phyloP scores from a whole-genome alignment of 345 rosid species.

The Eucalyptus polyanthemos region DNA sequence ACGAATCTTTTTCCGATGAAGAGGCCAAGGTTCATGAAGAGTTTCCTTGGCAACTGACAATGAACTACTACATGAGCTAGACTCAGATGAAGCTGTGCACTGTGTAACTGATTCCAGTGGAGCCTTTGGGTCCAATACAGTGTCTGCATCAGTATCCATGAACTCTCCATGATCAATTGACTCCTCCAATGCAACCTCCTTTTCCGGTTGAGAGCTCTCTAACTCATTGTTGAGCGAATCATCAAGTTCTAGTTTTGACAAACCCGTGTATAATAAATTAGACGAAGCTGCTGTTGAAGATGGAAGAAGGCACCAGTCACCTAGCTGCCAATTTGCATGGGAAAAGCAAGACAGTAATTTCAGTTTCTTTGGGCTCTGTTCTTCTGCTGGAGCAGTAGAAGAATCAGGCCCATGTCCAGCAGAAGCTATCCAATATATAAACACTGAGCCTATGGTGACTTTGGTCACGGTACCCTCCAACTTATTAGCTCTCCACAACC shows the following conservation, averaged over 20 bases:
- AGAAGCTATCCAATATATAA: slow-evolving; percentile 94
- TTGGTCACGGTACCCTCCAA: slow-evolving; percentile 92
- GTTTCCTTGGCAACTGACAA: slow-evolving; percentile 52
- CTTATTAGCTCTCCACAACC: slow-evolving; percentile 80
- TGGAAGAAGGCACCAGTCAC: slow-evolving; percentile 84
- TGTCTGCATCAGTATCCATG: slow-evolving; percentile 3
- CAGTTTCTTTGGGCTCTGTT: slow-evolving; percentile 82
- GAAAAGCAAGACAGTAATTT: slow-evolving; percentile 78
- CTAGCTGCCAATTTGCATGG: slow-evolving; percentile 94
- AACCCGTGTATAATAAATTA: slow-evolving; percentile 26
- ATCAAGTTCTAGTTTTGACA: slow-evolving; percentile 38
- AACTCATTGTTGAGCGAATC: slow-evolving; percentile 21
- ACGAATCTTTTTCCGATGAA: slow-evolving; percentile 85
- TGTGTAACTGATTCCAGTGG: slow-evolving; percentile 19
- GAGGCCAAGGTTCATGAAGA: slow-evolving; percentile 72
- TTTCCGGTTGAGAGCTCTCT: slow-evolving; percentile 17
- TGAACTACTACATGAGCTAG: slow-evolving; percentile 37
- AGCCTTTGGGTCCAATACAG: slow-evolving; percentile 4
- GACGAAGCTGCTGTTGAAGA: slow-evolving; percentile 29
- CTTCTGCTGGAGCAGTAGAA: slow-evolving; percentile 81
- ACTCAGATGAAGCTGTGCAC: slow-evolving; percentile 16
- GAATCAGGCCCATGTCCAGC: slow-evolving; percentile 88
- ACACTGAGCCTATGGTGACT: slow-evolving; percentile 77
- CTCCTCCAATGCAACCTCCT: slow-evolving; percentile 39
- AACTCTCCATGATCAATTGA: slow-evolving; percentile 19